These are phyloP conservation scores for Rubia yunnanensis DNA, from an alignment of 257 asterid species.

Conservation along the genomic window DNA sequence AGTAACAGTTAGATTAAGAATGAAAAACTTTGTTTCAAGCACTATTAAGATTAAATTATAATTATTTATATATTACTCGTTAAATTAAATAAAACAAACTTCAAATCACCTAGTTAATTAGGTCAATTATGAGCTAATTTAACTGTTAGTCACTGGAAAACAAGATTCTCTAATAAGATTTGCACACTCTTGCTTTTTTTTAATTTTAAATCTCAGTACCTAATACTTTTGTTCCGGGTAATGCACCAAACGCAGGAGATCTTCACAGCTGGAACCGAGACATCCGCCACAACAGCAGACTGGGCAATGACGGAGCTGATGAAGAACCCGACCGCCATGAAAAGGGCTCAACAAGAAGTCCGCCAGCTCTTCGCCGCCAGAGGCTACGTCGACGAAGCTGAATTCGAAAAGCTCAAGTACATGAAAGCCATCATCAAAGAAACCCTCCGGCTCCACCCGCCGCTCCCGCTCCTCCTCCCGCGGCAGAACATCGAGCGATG, in stretches of 20 bases:
- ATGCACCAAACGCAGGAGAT: not conserved
- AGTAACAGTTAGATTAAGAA: no score
- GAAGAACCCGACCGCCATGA: not conserved
- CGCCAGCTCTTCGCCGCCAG: not conserved
- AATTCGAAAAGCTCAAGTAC: not conserved
- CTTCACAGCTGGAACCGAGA: not conserved
- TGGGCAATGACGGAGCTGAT: constrained; percentile 10
- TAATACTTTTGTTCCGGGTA: no score
- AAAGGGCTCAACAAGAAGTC: not conserved
- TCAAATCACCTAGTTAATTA: no score
- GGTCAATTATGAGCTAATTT: no score
- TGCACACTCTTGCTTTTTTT: no score
- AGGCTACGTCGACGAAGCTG: not conserved
- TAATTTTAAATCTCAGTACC: no score
- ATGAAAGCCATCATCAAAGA: not conserved
- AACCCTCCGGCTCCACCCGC: not conserved
- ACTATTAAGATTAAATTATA: no score
- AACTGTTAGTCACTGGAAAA: no score
- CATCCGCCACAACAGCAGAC: not conserved
- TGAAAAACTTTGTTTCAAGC: no score
- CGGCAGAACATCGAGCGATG: not conserved
- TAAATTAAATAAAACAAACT: no score
- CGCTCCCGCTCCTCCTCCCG: not conserved
- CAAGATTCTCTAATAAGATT: no score
- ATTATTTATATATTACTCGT: no score